Base-by-base conservation (phyloP, 805 yeast species). In the Priceomyces carsonii region DNA sequence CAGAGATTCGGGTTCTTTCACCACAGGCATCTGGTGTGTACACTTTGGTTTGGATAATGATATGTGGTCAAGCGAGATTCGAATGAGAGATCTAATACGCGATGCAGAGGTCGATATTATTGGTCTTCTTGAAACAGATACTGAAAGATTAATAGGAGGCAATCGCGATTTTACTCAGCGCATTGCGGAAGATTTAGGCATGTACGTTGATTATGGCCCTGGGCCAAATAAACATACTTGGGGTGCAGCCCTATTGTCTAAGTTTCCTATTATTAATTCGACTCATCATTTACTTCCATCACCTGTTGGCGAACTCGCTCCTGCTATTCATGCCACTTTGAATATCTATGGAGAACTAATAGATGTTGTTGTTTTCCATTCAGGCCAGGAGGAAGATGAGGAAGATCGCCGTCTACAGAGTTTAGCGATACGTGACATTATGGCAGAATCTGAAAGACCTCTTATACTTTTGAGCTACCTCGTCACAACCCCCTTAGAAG, bases 141-240 rank as follows among this genome's bases (percentile, higher is more conserved):
- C 96, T 3, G 95, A 91, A 66, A 76, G 96, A 47, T 79, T 89
- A 40, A 84, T 90, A 35, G 93, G 93, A 76, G 99, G 99, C 33
- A 88, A 90, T 66, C 77, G 99, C 53, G 99, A 93, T 55, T 70
- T 91, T 51, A 89, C 97, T 0, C 96, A 87, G 65, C 79, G 81
- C 45, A 65, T 93, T 36, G 96, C 96, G 1, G 95, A 89, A 60
- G 95, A 91, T 48, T 71, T 93, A 48, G 91, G 87, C 26, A 88
- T 88, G 91, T 93, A 93, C 56, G 90, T 82, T 15, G 99, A 93
- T 60, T 93, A 80, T 56, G 99, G 99, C 6, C 99, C 99, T 6
- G 96, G 97, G 9, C 97, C 98, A 35, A 87, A 89, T 58, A 84
- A 90, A 60, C 98, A 93, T 65, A 93, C 99, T 0, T 93, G 99